Evolutionary conservation across 1,139 yeast species (phyloP), one percentile per base, ranked within the genome.

Genomic region (Torulaspora globosa): DNA sequence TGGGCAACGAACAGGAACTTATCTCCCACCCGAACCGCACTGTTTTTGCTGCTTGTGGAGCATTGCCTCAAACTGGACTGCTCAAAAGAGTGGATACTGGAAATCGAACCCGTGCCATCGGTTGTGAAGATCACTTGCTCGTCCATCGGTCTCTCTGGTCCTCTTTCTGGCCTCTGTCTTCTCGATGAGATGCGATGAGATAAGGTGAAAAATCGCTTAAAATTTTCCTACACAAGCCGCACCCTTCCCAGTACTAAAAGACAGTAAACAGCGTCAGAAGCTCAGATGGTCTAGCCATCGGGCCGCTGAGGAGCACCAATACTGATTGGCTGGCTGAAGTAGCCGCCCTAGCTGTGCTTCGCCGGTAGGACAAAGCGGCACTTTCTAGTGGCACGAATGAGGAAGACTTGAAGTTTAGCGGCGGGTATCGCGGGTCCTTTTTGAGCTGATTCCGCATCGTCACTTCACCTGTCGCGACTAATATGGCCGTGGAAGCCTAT

Each of bases 1-100:
- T 84, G 82, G 1, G 88, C 84, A 7, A 79, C 79, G 49, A 85
- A 74, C 14, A 81, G 65, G 43, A 78, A 69, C 49, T 74, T 74
- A 7, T 75, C 41, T 9, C 60, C 60, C 3, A 63, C 62, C 23
- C 48, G 49, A 15, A 60, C 63, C 1, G 79, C 72, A 9, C 82
- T 81, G 54, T 76, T 68, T 30, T 55, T 56, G 1, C 74, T 68
- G 43, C 75, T 69, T 3, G 66, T 59, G 10, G 62, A 43, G 50
- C 66, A 62, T 47, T 62, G 66, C 46, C 63, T 57, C 36, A 62
- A 46, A 46, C 50, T 58, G 2, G 62, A 47, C 42, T 61, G 67
- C 26, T 59, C 65, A 28, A 51, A 51, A n/a, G 66, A 59, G 43
- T 63, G 64, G 11, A 63, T 39, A 39, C 52, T 52, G 11, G 60